Conservation (phyloP, 2,329 filamentous ascomycete species). For the Arachnopeziza araneosa region DNA sequence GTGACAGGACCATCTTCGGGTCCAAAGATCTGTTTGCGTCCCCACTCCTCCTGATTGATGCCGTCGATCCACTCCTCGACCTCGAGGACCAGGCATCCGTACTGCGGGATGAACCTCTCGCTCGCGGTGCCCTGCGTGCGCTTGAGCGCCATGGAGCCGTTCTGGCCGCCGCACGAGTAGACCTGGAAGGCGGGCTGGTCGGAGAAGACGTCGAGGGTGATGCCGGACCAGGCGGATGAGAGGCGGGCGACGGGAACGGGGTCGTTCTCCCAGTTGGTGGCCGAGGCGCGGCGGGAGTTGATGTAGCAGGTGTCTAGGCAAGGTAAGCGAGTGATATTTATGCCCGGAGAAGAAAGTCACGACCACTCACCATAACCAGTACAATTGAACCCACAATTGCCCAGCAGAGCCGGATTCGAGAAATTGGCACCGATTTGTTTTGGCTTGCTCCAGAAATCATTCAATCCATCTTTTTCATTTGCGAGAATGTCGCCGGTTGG, state of each 20-base stretch:
- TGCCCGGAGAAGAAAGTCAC: neutral
- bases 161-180: constrained; percentile 74
- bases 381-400: constrained; percentile 77
- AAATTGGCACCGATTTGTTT: constrained; percentile 74
- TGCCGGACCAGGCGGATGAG: constrained; percentile 71
- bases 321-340: constrained; percentile 1
- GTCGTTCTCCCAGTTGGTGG: neutral
- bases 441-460: constrained; percentile 76
- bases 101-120: constrained; percentile 61
- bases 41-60: constrained; percentile 90
- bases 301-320: constrained; percentile 60
- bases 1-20: constrained; percentile 56
- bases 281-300: constrained; percentile 47
- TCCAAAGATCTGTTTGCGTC: constrained; percentile 58
- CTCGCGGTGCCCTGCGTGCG: constrained; percentile 58
- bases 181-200: constrained; percentile 87
- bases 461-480: constrained; percentile 61
- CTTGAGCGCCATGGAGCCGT: constrained; percentile 66
- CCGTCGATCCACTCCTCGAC: constrained; percentile 91
- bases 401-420: constrained; percentile 52
- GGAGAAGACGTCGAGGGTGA: constrained; percentile 72
- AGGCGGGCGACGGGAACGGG: constrained; percentile 58
- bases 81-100: constrained; percentile 86
- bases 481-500: constrained; percentile 71
- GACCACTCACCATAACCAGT: constrained; percentile 67